Evolutionary conservation across 768 basidiomycete species (phyloP).

Genomic region (Zangia roseola): DNA sequence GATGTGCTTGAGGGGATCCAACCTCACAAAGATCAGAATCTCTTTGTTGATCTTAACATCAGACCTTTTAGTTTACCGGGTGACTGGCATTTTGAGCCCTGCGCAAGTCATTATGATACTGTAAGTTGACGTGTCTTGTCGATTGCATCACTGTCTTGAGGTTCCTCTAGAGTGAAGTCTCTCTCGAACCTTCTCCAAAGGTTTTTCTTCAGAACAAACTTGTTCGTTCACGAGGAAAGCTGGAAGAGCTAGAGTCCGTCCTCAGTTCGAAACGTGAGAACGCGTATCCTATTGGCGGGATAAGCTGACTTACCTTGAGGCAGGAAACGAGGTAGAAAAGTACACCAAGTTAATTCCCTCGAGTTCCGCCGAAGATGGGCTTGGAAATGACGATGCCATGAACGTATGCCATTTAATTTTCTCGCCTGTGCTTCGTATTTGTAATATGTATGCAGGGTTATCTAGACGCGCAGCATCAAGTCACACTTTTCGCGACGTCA

Average conservation of each 20-base stretch:
- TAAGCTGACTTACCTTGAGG: constrained; percentile 4
- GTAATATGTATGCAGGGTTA: constrained; percentile 44
- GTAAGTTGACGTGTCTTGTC: constrained; percentile 37
- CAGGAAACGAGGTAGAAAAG: constrained; percentile 58
- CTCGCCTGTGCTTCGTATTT: background rate
- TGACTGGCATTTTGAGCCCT: constrained; percentile 78
- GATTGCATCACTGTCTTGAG: background rate
- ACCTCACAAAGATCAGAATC: constrained; percentile 58
- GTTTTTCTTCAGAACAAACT: constrained; percentile 82
- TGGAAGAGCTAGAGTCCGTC: constrained; percentile 59
- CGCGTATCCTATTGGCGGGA: background rate
- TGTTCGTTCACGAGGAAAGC: constrained; percentile 53
- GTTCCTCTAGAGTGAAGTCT: constrained; percentile 42
- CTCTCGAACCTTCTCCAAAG: constrained; percentile 67
- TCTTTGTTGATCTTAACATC: constrained; percentile 73
- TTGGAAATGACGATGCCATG: constrained; percentile 49
- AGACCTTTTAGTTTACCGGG: constrained; percentile 60
- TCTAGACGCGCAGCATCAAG: constrained; percentile 62
- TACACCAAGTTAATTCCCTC: constrained; percentile 45
- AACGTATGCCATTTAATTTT: constrained; percentile 12
- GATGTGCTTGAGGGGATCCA: constrained; percentile 51
- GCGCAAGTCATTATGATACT: constrained; percentile 71
- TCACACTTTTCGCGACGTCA: constrained; percentile 51
- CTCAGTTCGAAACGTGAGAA: constrained; percentile 61
- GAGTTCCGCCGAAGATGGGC: constrained; percentile 44